Percentiles rank a stretch among this genome's conserved stretches.
phyloP scores from a whole-genome alignment of 2,329 filamentous ascomycete genomes.

The Ceratocystiopsis sp. region DNA sequence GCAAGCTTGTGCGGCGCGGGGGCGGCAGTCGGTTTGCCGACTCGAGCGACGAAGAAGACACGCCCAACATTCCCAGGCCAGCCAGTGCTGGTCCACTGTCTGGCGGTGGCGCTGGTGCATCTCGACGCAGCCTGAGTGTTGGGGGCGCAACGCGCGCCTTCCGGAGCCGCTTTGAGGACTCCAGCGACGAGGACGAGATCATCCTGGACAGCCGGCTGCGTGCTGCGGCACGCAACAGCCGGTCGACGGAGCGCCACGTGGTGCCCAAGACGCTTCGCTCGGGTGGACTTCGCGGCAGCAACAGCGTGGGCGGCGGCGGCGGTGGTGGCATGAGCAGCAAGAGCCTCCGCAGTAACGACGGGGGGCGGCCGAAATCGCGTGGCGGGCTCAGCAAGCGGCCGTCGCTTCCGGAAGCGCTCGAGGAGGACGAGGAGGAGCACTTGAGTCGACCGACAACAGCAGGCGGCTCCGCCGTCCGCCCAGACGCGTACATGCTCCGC shows the following conservation, averaged over 20 bases:
- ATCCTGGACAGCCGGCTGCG: conserved; percentile 5
- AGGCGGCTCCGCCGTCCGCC: not conserved
- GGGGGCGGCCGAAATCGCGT: no score
- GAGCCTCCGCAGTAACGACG: not conserved
- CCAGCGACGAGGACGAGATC: conserved; percentile 42
- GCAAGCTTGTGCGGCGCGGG: conserved; percentile 15
- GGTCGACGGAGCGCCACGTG: conserved; percentile 30
- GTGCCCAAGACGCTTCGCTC: conserved; percentile 19
- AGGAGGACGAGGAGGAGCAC: conserved; percentile 3
- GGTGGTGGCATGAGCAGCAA: not conserved
- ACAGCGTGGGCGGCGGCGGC: conserved; percentile 1
- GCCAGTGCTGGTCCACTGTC: not conserved
- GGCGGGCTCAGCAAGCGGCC: conserved; percentile 8
- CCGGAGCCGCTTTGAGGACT: conserved; percentile 41
- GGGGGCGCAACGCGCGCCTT: conserved; percentile 15
- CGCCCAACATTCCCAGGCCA: conserved; percentile 2
- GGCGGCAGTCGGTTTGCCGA: conserved; percentile 36
- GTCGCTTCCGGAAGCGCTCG: conserved; percentile 25
- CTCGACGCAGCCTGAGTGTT: not conserved
- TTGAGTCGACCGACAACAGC: not conserved
- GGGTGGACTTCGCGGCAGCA: conserved; percentile 7
- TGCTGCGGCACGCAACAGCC: no score
- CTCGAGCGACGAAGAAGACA: conserved; percentile 41
- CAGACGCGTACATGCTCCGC: not conserved
- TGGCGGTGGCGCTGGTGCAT: not conserved